phyloP scores from a whole-genome alignment of 257 asterid species.

The Cynanchum wilfordii region DNA sequence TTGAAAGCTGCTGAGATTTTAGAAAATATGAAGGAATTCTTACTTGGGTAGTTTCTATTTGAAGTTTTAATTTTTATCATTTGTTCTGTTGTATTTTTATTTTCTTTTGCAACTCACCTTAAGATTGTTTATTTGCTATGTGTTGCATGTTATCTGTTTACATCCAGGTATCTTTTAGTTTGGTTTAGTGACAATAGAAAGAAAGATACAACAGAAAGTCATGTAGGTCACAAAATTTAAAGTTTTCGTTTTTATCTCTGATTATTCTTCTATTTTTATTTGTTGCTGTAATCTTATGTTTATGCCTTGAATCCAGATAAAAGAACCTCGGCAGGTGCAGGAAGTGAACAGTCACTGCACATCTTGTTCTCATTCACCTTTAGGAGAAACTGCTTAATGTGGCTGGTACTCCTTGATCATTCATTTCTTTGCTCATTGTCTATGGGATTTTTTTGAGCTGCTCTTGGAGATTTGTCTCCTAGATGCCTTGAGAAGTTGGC shows the following conservation, averaged over 20 bases:
- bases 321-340: not conserved
- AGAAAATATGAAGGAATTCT: not conserved
- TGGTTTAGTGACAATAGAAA: not conserved
- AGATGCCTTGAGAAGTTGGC: not conserved
- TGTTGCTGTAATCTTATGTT: not conserved
- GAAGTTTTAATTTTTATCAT: not conserved
- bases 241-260: not conserved
- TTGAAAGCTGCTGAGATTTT: not conserved
- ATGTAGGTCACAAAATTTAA: not conserved
- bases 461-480: not conserved
- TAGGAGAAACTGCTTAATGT: not conserved
- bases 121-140: not conserved
- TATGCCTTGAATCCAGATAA: not conserved
- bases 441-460: not conserved
- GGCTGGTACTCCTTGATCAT: not conserved
- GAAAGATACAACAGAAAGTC: not conserved
- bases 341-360: not conserved
- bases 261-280: not conserved
- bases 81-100: not conserved
- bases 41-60: not conserved
- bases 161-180: not conserved
- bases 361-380: not conserved
- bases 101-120: not conserved
- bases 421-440: not conserved
- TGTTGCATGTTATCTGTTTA: not conserved